Base-by-base conservation (phyloP, 148 eudicot genomes). In the Hydrangea macrophylla region DNA sequence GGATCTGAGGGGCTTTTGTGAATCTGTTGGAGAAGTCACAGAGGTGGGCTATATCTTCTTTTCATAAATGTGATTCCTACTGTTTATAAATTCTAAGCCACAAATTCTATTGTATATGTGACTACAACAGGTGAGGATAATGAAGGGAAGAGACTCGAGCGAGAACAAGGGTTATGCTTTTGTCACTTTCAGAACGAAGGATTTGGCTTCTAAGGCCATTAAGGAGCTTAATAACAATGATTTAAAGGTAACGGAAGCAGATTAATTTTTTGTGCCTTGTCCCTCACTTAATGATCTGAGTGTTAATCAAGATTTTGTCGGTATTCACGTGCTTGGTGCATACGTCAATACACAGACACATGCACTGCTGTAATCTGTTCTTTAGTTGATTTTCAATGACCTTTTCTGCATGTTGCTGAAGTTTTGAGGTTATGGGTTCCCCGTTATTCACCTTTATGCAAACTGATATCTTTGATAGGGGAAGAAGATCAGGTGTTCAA, bases 101-200 rank as follows among this genome's bases (percentile, higher is more conserved):
- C 28, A 60, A 48, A 2, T 28, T 23, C 39, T 54, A 37, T 45
- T 58, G n/a, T n/a, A 12, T 36, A 24, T 65, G 27, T 80, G 71
- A 65, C 31, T 39, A 65, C 32, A 64, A 62, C 87, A 93, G 97
- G 91, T 94, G 54, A 83, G 97, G 65, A 74, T 94, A 75, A 90
- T 94, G 93, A 88, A 85, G 79, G 87, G 82, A 32, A 90, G 85
- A 82, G 89, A 82, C 72, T 76, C 90, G 6, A 79, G 79, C 28
- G 89, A 84, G 76, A 91, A 86, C 78, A 91, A 91, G 65, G 99
- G 97, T 23, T 95, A 91, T 84, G 96, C 96, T 68, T 95, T 95
- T 84, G 92, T 91, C 44, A 91, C 88, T 78, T 95, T 85, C 68
- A 78, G 78, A 73, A 89, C 83, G 12, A 87, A 91, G 72, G 97